Percentiles rank a stretch among this genome's conserved stretches.
phyloP scores from a whole-genome alignment of 352 stramenopile genomes.

The Phytopythium montanum region DNA sequence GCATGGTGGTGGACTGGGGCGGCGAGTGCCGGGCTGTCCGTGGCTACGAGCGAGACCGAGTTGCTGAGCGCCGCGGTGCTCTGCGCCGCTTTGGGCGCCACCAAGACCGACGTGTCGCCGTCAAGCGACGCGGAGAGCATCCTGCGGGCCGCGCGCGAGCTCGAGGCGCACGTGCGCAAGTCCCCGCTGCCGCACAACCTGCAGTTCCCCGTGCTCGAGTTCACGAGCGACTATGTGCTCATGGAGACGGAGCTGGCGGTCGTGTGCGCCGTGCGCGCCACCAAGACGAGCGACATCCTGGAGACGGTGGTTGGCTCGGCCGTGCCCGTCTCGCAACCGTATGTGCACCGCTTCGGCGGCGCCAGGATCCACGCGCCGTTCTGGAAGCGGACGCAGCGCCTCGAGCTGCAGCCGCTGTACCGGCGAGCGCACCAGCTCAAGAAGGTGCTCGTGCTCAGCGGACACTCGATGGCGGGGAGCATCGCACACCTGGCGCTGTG shows the following conservation, averaged over 20 bases:
- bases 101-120: conserved; percentile 15
- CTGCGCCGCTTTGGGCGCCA: conserved; percentile 46
- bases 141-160: conserved; percentile 21
- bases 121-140: conserved; percentile 9
- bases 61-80: conserved; percentile 69
- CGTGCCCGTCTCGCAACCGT: conserved; percentile 57
- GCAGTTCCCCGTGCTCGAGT: conserved; percentile 45
- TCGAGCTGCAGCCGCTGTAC: conserved; percentile 46
- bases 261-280: conserved; percentile 66
- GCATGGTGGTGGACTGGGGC: conserved; percentile 28
- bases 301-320: conserved; percentile 64
- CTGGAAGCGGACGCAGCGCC: conserved; percentile 56
- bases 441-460: conserved; percentile 70
- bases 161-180: conserved; percentile 54
- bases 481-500: conserved; percentile 72
- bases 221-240: conserved; percentile 44
- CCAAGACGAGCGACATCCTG: conserved; percentile 50
- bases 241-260: conserved; percentile 57
- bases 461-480: conserved; percentile 74
- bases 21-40: conserved; percentile 6
- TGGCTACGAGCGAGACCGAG: conserved; percentile 50
- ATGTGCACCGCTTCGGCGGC: conserved; percentile 66
- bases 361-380: conserved; percentile 71
- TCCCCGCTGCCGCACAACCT: conserved; percentile 60
- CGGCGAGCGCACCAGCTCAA: conserved; percentile 24